phyloP scores from a whole-genome alignment of 2,329 filamentous ascomycete genomes.

The Exophiala bonariae region DNA sequence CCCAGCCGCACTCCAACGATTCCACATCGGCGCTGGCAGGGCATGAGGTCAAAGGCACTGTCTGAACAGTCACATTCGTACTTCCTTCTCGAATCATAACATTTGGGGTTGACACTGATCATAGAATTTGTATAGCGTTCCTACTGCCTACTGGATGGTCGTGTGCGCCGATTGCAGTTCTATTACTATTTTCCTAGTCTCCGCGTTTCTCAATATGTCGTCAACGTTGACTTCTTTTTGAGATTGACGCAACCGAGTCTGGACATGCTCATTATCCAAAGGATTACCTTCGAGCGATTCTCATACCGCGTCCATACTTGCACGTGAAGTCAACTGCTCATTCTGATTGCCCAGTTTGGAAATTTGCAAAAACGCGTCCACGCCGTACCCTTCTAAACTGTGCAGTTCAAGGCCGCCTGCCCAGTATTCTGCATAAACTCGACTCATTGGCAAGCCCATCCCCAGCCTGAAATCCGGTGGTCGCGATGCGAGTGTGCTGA shows the following conservation, averaged over 20 bases:
- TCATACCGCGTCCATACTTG: constrained; percentile 74
- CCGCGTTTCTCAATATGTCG: too few relatives aligned
- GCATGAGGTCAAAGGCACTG: constrained; percentile 51
- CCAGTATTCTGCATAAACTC: constrained; percentile 98
- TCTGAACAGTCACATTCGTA: constrained; percentile 33
- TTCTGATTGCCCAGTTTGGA: constrained; percentile 97
- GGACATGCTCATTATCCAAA: too few relatives aligned
- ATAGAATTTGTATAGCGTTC: too few relatives aligned
- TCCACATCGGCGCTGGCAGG: constrained; percentile 46
- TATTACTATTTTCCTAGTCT: too few relatives aligned
- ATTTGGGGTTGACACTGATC: too few relatives aligned
- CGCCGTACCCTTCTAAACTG: constrained; percentile 91
- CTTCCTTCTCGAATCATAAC: too few relatives aligned
- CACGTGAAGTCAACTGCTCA: constrained; percentile 80
- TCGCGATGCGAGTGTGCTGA: constrained; percentile 76
- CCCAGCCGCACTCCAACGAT: constrained; percentile 46
- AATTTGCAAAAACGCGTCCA: constrained; percentile 94
- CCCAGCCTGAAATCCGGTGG: constrained; percentile 85
- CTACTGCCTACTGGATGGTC: too few relatives aligned
- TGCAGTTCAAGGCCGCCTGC: constrained; percentile 88
- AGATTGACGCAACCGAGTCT: too few relatives aligned
- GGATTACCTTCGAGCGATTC: too few relatives aligned
- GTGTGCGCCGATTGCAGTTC: too few relatives aligned
- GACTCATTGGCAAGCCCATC: constrained; percentile 89
- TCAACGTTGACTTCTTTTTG: too few relatives aligned